Percentiles rank a stretch among this genome's conserved stretches.
These are phyloP conservation scores for Obelidium mucronatum DNA, from an alignment of 192 early-diverging fungal species.

Conservation along the genomic window DNA sequence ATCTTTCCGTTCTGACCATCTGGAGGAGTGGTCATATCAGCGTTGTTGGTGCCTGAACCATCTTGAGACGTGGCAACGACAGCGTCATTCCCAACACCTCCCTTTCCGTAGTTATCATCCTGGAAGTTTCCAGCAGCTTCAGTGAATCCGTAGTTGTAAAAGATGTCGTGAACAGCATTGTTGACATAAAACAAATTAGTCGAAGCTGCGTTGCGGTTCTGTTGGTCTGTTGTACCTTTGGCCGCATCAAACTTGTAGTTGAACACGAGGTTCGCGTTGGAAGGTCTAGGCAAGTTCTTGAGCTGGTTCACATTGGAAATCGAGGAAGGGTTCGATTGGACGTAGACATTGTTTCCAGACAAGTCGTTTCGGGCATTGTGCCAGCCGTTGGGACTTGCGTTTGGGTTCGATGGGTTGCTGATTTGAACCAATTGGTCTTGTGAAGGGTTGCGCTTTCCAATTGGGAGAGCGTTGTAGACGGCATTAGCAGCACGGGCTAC, in stretches of 20 bases:
- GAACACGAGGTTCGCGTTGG: not conserved
- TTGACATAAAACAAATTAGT: slow-evolving; percentile 43
- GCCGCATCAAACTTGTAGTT: slow-evolving; percentile 26
- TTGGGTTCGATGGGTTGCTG: slow-evolving; percentile 37
- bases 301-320: not conserved
- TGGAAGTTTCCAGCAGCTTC: no score
- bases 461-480: slow-evolving; percentile 28
- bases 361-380: slow-evolving; percentile 29
- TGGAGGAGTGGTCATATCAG: slow-evolving; percentile 95
- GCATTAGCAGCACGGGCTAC: not conserved
- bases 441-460: slow-evolving; percentile 12
- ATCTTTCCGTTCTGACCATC: slow-evolving; percentile 67
- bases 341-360: slow-evolving; percentile 38
- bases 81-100: slow-evolving; percentile 77
- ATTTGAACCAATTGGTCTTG: slow-evolving; percentile 24
- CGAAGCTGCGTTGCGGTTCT: slow-evolving; percentile 38
- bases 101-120: slow-evolving; percentile 74
- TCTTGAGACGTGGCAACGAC: no score
- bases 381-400: slow-evolving; percentile 54
- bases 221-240: slow-evolving; percentile 10
- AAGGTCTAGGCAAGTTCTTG: not conserved
- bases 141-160: no score
- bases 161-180: no score
- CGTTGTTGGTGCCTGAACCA: slow-evolving; percentile 89
- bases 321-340: slow-evolving; percentile 50